Evolutionary conservation across 495 filamentous ascomycete species (phyloP).

Genomic region (Xylaria acuta): DNA sequence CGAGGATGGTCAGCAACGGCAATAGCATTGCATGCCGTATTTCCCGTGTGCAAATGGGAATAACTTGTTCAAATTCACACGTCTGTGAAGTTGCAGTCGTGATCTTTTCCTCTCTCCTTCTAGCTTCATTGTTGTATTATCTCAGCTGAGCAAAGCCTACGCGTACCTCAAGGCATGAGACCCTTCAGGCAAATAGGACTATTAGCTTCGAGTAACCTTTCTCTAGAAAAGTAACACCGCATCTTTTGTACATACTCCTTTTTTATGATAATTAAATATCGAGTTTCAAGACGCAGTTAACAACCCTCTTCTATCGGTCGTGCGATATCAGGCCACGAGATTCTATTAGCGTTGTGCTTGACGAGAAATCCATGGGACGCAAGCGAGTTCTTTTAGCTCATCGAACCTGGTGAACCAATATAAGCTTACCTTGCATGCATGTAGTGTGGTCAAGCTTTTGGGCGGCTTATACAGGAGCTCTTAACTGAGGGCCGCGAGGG

Average conservation of each 20-base stretch:
- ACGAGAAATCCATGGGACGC: background rate
- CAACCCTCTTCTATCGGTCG: background rate
- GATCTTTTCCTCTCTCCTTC: background rate
- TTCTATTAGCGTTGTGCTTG: background rate
- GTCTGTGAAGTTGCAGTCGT: background rate
- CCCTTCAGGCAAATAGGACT: no score
- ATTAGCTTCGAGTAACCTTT: background rate
- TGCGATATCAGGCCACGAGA: background rate
- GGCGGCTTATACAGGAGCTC: background rate
- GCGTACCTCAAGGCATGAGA: no score
- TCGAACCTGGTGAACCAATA: background rate
- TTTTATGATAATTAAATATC: background rate
- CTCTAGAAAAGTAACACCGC: background rate
- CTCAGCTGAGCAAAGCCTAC: background rate
- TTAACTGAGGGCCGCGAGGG: background rate
- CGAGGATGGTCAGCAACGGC: background rate
- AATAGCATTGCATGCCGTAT: background rate
- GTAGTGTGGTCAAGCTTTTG: slow-evolving; percentile 6
- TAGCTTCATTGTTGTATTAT: background rate
- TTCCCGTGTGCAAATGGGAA: background rate
- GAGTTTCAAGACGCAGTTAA: background rate
- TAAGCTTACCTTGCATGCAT: slow-evolving; percentile 12
- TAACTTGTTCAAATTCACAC: background rate
- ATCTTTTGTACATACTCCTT: background rate
- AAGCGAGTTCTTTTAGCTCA: background rate